phyloP scores from a whole-genome alignment of 2,329 filamentous ascomycete species.

The Fusarium brachygibbosum region DNA sequence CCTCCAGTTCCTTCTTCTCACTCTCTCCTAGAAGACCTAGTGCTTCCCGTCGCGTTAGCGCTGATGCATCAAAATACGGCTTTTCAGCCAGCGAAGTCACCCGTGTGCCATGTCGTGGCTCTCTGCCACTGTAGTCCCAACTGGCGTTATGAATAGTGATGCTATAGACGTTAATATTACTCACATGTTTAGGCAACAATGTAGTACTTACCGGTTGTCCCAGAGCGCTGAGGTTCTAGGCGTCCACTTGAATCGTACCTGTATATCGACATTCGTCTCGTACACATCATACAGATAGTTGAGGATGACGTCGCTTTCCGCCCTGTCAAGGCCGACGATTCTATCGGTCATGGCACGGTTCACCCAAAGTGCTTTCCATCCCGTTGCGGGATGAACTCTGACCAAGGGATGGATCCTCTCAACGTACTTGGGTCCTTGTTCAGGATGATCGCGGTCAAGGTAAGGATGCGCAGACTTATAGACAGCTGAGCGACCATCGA shows the following conservation, averaged over 20 bases:
- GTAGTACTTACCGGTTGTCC: constrained; percentile 71
- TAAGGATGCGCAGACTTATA: constrained; percentile 77
- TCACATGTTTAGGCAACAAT: fast-evolving
- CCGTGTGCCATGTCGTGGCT: constrained; percentile 78
- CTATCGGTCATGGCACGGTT: constrained; percentile 77
- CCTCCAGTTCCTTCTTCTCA: constrained; percentile 58
- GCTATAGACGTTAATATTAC: constrained; percentile 51
- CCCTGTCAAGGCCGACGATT: constrained; percentile 77
- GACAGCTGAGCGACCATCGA: constrained; percentile 75
- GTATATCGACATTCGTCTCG: constrained; percentile 78
- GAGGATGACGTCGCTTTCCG: constrained; percentile 76
- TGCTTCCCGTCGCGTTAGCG: constrained; percentile 75
- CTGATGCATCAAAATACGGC: constrained; percentile 74
- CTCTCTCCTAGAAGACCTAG: constrained; percentile 72
- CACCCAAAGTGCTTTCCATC: constrained; percentile 81
- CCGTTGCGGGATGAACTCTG: constrained; percentile 77
- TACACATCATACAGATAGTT: constrained; percentile 77
- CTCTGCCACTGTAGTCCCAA: constrained; percentile 77
- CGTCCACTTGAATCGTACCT: constrained; percentile 79
- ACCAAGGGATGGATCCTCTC: constrained; percentile 78
- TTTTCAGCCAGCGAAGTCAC: constrained; percentile 79
- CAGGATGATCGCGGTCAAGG: constrained; percentile 72
- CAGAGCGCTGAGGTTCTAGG: constrained; percentile 75
- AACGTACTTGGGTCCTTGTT: constrained; percentile 73
- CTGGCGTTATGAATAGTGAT: constrained; percentile 81